These are phyloP conservation scores for Fagopyrum tataricum DNA, from an alignment of 148 eudicot species.

Conservation along the genomic window DNA sequence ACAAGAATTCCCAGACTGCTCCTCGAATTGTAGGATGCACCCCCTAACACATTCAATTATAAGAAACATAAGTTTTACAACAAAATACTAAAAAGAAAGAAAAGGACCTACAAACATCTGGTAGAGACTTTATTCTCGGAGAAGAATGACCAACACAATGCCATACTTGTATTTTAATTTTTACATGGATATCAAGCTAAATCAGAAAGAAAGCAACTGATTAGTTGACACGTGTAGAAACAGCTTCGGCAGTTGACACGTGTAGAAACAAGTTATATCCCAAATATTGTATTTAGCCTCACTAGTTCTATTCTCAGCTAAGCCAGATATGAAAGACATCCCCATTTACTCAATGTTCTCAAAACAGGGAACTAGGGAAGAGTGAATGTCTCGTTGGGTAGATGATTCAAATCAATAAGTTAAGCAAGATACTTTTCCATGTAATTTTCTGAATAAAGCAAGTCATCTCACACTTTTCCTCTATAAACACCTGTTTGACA, in stretches of 20 bases:
- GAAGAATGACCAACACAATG: neutral
- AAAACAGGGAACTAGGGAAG: constrained; percentile 3
- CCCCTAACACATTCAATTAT: constrained; percentile 43
- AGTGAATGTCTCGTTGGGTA: neutral
- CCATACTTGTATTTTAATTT: neutral
- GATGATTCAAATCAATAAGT: neutral
- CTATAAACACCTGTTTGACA: neutral
- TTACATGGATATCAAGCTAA: neutral
- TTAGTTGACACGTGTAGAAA: neutral
- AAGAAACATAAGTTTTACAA: neutral
- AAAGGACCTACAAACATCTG: neutral
- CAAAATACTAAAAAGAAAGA: neutral
- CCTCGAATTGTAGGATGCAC: constrained; percentile 90
- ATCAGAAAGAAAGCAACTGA: neutral
- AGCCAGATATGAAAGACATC: neutral
- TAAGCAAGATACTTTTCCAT: neutral
- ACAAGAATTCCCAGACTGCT: constrained; percentile 86
- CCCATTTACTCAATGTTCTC: neutral
- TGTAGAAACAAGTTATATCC: neutral
- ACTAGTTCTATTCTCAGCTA: neutral
- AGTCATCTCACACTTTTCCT: neutral
- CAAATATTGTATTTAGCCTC: neutral
- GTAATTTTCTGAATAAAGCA: neutral
- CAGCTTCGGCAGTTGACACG: neutral
- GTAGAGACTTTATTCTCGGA: neutral